Evolutionary conservation across 2,329 filamentous ascomycete genomes (phyloP).

Genomic region (Fusarium metavorans): DNA sequence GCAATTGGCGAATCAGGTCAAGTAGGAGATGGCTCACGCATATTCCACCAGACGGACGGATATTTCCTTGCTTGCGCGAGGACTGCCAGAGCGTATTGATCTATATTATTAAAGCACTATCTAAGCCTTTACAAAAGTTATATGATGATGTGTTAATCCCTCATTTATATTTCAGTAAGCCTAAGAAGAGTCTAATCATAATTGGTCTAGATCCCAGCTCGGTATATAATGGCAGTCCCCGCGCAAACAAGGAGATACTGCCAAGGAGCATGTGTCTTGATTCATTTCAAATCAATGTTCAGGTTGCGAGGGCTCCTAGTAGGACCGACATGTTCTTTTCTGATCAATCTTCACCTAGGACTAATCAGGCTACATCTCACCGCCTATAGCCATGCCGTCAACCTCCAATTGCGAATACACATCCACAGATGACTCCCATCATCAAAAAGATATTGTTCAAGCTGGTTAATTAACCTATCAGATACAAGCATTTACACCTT

Average conservation of each 20-base stretch:
- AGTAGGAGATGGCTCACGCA: neutral
- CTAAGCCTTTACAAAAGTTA: too few species aligned
- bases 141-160: too few species aligned
- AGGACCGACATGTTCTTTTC: neutral
- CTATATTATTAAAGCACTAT: too few species aligned
- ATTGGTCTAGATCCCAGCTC: too few species aligned
- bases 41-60: neutral
- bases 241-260: neutral
- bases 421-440: neutral
- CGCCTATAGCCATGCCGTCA: neutral
- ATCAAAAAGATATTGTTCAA: constrained; percentile 11
- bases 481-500: constrained; percentile 35
- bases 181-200: too few species aligned
- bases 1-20: constrained; percentile 25
- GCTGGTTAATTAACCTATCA: constrained; percentile 36
- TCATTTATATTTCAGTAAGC: too few species aligned
- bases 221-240: too few species aligned
- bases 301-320: too few species aligned
- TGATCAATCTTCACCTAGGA: neutral
- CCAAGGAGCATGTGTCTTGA: neutral
- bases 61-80: too few species aligned
- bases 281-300: neutral
- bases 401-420: neutral
- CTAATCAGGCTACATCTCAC: neutral
- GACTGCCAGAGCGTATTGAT: too few species aligned